Evolutionary conservation across 2,329 filamentous ascomycete species (phyloP).

Genomic region (Fusarium lateritium): DNA sequence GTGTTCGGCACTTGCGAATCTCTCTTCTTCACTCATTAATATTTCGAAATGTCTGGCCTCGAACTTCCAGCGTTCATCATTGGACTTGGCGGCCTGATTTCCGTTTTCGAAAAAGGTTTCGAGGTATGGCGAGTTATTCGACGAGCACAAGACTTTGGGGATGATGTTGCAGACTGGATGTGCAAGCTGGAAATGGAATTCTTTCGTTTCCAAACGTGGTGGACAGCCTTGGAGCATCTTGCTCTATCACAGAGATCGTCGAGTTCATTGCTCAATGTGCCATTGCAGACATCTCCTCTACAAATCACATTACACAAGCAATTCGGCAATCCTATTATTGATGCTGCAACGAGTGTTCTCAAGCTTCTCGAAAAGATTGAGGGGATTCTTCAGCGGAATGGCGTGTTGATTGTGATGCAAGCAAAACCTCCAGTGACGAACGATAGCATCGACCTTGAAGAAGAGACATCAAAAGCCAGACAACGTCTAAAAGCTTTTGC

Average conservation of each 20-base stretch:
- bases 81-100: background rate
- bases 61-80: background rate
- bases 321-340: background rate
- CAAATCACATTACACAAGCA: slow-evolving; percentile 4
- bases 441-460: accelerated
- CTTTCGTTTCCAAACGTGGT: background rate
- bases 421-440: accelerated
- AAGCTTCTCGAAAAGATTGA: background rate
- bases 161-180: slow-evolving; percentile 9
- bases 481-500: slow-evolving; percentile 3
- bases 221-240: slow-evolving; percentile 7
- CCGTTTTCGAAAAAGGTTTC: background rate
- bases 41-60: background rate
- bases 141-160: background rate
- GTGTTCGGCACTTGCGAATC: background rate
- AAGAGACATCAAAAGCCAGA: background rate
- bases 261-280: background rate
- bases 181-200: slow-evolving; percentile 16
- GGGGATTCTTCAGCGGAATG: background rate
- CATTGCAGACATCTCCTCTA: background rate
- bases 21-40: background rate
- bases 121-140: slow-evolving; percentile 1
- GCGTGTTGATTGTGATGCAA: accelerated
- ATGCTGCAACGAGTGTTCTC: background rate
- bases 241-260: background rate